Evolutionary conservation across 179 eudicot species (phyloP), one percentile per base, ranked within the genome.

Genomic region (Silene coronaria): DNA sequence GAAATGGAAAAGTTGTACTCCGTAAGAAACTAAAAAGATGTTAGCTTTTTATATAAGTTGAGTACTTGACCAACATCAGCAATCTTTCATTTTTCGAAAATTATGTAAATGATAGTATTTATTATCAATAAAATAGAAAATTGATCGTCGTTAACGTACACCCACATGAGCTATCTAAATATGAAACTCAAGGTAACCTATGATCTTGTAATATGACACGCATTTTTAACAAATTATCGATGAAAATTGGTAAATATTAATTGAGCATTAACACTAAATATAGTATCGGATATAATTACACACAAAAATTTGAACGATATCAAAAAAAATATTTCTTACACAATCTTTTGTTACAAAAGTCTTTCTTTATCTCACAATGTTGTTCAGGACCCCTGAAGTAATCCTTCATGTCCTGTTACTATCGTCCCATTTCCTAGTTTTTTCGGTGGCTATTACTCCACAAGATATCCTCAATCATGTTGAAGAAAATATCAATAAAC

Each of bases 381-480:
- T 59, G 55, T 21, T 67, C 71, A 77, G 72, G 75, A 67, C 80
- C 67, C 70, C 51, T 32, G 72, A 73, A 77, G 45, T 68, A 61
- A 22, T 73, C 22, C 84, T 81, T 66, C 79, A 81, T 24, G 73
- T 77, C 75, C 58, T 75, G 26, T 4, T 78, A 32, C 71, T 78
- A 30, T 75, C 79, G 21, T 28, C 6, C 8, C 57, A 30, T 64
- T 65, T 78, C 21, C 1, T n/a, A 3, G 12, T 48, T 3, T 46
- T 23, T 22, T 26, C 7, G 4, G 51, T 11, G 1, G 17, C 36
- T 28, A 26, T 45, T 32, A 45, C 30, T 42, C 68, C 71, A 38
- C 17, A 21, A 5, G 17, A 67, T 24, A 19, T 36, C 16, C 28
- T 26, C 0, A 12, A 42, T 12, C 30, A 32, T 57, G 65, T 27